These are phyloP conservation scores for Plasmodium knowlesi DNA, from an alignment of 169 alveolate species.

Conservation along the genomic window DNA sequence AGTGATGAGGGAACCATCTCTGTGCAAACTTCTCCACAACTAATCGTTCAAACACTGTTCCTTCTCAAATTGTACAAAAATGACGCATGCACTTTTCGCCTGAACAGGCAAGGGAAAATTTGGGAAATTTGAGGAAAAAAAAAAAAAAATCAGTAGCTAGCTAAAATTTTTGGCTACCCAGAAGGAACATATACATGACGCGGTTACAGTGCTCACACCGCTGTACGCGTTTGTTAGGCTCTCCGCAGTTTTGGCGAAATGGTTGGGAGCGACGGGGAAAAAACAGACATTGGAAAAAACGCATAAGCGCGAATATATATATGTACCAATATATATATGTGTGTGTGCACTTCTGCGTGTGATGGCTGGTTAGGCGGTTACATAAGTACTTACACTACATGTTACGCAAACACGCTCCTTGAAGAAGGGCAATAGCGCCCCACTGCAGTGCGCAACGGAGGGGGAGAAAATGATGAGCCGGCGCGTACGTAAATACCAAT, in stretches of 20 bases:
- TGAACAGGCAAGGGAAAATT: not conserved
- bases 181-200: not conserved
- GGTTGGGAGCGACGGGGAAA: not conserved
- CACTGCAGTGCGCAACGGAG: not conserved
- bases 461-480: not conserved
- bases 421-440: not conserved
- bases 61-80: not conserved
- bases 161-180: not conserved
- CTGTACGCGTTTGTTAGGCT: not conserved
- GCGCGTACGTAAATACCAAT: not conserved
- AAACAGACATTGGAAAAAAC: not conserved
- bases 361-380: not conserved
- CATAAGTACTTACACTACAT: not conserved
- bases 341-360: not conserved
- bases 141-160: not conserved
- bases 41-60: not conserved
- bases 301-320: not conserved
- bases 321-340: not conserved
- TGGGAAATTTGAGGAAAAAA: not conserved
- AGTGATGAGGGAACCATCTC: not conserved
- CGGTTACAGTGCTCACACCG: not conserved
- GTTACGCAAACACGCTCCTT: not conserved
- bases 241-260: too few relatives aligned
- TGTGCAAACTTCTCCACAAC: not conserved
- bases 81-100: not conserved